Percentiles rank a stretch among this genome's conserved stretches.
These are phyloP conservation scores for Hysterangium stoloniferum DNA, from an alignment of 768 basidiomycete species.

Conservation along the genomic window DNA sequence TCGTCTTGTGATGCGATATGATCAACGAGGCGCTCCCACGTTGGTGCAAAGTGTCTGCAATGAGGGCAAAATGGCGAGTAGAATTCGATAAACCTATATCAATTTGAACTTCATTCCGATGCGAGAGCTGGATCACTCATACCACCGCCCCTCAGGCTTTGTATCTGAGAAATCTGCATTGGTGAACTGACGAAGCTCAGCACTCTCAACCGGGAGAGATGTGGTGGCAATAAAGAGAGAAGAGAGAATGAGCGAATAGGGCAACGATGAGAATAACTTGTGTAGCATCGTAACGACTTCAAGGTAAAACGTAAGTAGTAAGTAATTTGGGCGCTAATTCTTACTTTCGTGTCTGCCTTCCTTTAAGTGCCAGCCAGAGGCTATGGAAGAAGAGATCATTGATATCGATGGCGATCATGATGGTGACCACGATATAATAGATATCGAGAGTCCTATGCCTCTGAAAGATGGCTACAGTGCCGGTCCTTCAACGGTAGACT, in stretches of 20 bases:
- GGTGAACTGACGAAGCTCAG: slow-evolving; percentile 32
- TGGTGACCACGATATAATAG: neutral
- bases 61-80: slow-evolving; percentile 84
- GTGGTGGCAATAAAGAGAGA: slow-evolving; percentile 23
- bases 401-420: slow-evolving; percentile 6
- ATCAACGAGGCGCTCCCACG: slow-evolving; percentile 59
- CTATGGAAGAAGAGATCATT: slow-evolving; percentile 10
- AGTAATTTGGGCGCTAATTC: too few relatives aligned
- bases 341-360: too few relatives aligned
- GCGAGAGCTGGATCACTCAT: slow-evolving; percentile 10
- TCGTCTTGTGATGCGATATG: slow-evolving; percentile 38
- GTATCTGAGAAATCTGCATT: slow-evolving; percentile 51
- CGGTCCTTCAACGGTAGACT: neutral
- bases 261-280: slow-evolving; percentile 14
- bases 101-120: neutral
- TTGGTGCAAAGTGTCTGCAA: slow-evolving; percentile 72
- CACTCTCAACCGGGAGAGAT: slow-evolving; percentile 29
- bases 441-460: slow-evolving; percentile 1
- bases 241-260: slow-evolving; percentile 25
- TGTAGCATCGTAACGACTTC: neutral
- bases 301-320: neutral
- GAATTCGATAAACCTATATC: slow-evolving; percentile 66
- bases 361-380: neutral
- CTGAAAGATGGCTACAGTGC: neutral
- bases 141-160: slow-evolving; percentile 55